Conservation (phyloP, 768 basidiomycete species). For the Sarcomyxa edulis region DNA sequence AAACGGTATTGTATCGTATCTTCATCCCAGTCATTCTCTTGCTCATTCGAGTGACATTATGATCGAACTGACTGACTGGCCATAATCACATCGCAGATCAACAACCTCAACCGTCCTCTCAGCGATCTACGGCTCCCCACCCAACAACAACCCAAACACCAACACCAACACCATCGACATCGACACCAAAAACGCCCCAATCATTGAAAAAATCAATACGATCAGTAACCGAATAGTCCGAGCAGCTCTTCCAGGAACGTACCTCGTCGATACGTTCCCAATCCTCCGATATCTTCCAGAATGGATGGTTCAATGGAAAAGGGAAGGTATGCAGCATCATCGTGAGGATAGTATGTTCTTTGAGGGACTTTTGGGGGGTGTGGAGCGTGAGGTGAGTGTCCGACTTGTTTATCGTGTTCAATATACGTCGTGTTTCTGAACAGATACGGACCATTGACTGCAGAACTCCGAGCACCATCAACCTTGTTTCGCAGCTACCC, state of each 20-base stretch:
- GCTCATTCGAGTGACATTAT: slow-evolving; percentile 5
- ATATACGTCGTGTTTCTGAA: too few species aligned
- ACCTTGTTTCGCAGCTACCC: not conserved
- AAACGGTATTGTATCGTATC: slow-evolving; percentile 3
- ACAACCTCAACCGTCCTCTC: slow-evolving; percentile 10
- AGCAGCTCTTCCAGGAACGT: slow-evolving; percentile 29
- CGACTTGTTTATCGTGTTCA: not conserved
- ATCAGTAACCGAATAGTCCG: slow-evolving; percentile 20
- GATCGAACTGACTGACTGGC: too few species aligned
- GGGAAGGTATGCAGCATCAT: slow-evolving; percentile 15
- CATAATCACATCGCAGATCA: slow-evolving; percentile 7
- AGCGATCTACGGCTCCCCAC: slow-evolving; percentile 10
- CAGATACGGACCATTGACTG: not conserved
- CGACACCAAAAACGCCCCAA: slow-evolving; percentile 9
- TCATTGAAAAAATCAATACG: slow-evolving; percentile 9
- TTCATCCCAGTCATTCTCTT: not conserved
- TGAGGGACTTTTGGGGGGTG: slow-evolving; percentile 8
- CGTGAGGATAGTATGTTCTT: slow-evolving; percentile 19
- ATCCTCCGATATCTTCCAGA: slow-evolving; percentile 24
- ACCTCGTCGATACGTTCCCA: slow-evolving; percentile 30
- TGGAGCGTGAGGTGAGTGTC: not conserved
- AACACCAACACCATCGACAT: slow-evolving; percentile 41
- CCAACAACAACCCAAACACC: too few species aligned
- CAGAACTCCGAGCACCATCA: not conserved
- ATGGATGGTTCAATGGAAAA: slow-evolving; percentile 23